A percentile compares a stretch with the other conserved stretches of the same genome.
Conservation (phyloP, 106 monocot genomes). For the Acanthochlamys bracteata region DNA sequence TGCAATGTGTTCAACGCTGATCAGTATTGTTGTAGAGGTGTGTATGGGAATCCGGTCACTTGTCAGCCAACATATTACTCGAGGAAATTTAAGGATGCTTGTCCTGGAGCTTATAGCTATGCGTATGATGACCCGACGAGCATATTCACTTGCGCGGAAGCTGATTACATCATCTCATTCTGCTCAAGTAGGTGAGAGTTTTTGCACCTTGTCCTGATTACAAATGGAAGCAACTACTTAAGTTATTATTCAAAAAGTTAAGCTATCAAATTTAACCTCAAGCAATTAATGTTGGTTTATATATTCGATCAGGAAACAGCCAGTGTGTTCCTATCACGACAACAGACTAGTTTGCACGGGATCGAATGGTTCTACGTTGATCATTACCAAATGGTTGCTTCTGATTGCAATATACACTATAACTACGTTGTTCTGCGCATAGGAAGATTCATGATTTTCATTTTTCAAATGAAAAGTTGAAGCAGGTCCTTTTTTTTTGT, state of each 20-base stretch:
- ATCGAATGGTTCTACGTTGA: slow-evolving; percentile 8
- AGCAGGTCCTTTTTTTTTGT: background rate
- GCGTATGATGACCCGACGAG: slow-evolving; percentile 85
- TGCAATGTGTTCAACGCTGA: slow-evolving; percentile 82
- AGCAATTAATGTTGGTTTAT: background rate
- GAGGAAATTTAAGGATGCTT: slow-evolving; percentile 64
- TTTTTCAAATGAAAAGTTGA: slow-evolving; percentile 2
- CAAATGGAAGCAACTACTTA: background rate
- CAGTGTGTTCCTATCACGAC: slow-evolving; percentile 62
- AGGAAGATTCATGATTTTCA: background rate
- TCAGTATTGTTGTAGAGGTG: slow-evolving; percentile 72
- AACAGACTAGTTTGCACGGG: slow-evolving; percentile 57
- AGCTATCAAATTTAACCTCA: background rate
- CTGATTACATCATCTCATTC: slow-evolving; percentile 66
- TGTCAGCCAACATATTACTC: slow-evolving; percentile 80
- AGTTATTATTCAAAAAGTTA: background rate
- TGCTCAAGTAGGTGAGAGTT: slow-evolving; percentile 50
- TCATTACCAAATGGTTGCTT: slow-evolving; percentile 12
- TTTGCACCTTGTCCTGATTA: background rate
- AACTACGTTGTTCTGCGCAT: slow-evolving; percentile 8
- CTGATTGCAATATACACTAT: slow-evolving; percentile 9
- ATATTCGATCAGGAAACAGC: slow-evolving; percentile 45
- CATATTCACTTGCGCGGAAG: slow-evolving; percentile 53
- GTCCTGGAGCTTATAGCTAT: slow-evolving; percentile 76
- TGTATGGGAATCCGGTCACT: slow-evolving; percentile 39